Evolutionary conservation across 208 protist species (phyloP), one percentile per base, ranked within the genome.

Genomic region (Porcisia deanei): DNA sequence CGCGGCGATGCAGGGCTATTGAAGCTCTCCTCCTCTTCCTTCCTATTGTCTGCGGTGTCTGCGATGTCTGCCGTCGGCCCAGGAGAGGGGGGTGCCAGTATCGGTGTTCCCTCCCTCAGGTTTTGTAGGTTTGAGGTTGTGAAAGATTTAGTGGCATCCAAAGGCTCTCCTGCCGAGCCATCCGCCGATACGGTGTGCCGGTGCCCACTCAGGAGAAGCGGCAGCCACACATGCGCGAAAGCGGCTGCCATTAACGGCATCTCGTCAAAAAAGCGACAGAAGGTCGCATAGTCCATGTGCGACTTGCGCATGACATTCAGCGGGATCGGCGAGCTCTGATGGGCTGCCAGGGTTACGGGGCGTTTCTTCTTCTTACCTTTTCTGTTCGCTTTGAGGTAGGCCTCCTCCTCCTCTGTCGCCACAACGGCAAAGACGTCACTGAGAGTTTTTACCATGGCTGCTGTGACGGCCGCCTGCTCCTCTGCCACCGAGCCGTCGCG

Each of bases 211-310:
- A 57, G 45, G n/a, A 92, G 84, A 18, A 92, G 72, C 12, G 80
- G 77, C 22, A 96, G 52, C 92, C 92, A 96, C 47, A 94, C 87
- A 58, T 90, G 92, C 55, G 82, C 67, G 76, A 93, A 96, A 64
- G 89, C 82, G 3, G 92, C 88, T 2, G 81, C 73, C 22, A 96
- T 65, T 47, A 93, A 82, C 49, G 89, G 89, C 30, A 90, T 73
- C 57, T 76, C 80, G 45, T 96, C 92, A 77, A 96, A 96, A 72
- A 88, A 90, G 4, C 85, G 82, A 58, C 58, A 83, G 75, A 96
- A 96, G 49, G 73, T 72, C 2, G 76, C 61, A 47, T 76, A 85
- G 78, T 87, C 77, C 45, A 96, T 91, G 80, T 96, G 92, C 30
- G 85, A 90, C 58, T 73, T 76, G 14, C 90, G 88, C 87, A 90